Evolutionary conservation across 2,329 filamentous ascomycete genomes (phyloP).

Genomic region (Neofusicoccum umdonicola): DNA sequence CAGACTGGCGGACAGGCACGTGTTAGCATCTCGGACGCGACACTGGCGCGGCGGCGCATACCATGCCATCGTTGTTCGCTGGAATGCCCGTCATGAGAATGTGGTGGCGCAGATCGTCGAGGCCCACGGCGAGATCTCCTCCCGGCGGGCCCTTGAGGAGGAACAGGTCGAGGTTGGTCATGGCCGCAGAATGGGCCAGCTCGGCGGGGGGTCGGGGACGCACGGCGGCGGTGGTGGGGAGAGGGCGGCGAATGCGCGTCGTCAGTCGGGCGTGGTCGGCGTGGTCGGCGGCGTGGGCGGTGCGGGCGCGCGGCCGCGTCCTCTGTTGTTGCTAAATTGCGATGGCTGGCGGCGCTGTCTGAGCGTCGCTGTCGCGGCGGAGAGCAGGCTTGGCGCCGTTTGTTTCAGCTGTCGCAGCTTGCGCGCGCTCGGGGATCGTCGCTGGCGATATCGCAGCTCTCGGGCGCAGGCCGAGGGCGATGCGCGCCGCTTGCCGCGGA

Average conservation of each 20-base stretch:
- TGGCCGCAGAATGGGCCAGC: conserved; percentile 19
- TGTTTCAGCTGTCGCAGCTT: not conserved
- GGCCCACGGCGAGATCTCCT: conserved; percentile 63
- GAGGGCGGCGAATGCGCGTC: not conserved
- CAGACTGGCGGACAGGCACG: conserved; percentile 60
- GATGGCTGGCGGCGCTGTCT: conserved; percentile 11
- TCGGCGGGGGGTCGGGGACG: not conserved
- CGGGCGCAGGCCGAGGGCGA: not conserved
- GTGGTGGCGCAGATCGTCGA: conserved; percentile 70
- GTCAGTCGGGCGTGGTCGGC: not conserved
- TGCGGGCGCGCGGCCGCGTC: not conserved
- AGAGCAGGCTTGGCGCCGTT: conserved; percentile 6
- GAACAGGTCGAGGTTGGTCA: conserved; percentile 64
- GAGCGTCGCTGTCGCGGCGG: not conserved
- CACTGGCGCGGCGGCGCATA: conserved; percentile 38
- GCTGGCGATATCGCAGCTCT: not conserved
- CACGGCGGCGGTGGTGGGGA: not conserved
- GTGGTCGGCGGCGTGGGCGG: not conserved
- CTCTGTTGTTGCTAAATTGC: conserved; percentile 11
- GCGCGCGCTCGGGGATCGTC: not conserved
- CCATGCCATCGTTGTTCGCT: conserved; percentile 78
- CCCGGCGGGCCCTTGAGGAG: conserved; percentile 76
- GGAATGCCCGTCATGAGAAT: conserved; percentile 75
- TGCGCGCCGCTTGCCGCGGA: not conserved
- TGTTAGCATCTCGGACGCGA: conserved; percentile 9